These are phyloP conservation scores for Diplodia sapinea DNA, from an alignment of 2,329 filamentous ascomycete genomes.

Conservation along the genomic window DNA sequence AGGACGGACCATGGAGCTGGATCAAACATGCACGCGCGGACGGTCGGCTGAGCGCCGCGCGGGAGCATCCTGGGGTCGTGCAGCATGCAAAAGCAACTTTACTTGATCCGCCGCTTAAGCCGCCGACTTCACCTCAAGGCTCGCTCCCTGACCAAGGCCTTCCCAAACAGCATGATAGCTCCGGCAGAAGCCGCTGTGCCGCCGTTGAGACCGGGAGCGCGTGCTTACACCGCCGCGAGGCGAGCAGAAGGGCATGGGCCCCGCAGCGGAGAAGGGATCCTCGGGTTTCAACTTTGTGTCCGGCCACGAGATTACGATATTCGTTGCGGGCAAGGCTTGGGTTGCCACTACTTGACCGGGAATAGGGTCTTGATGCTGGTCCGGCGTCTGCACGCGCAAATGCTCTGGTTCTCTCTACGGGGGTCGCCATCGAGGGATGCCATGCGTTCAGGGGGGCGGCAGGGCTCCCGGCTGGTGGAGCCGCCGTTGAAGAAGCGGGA, in stretches of 20 bases:
- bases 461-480: conserved; percentile 1
- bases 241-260: conserved; percentile 16
- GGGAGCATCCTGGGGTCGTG: conserved; percentile 1
- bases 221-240: conserved; percentile 21
- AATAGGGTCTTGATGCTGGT: conserved; percentile 2
- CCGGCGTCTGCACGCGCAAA: background rate
- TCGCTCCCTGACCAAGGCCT: background rate
- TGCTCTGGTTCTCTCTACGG: background rate
- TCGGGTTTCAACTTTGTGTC: background rate
- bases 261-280: background rate
- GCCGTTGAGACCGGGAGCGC: background rate
- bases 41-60: conserved; percentile 14
- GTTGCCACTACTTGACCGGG: background rate
- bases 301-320: background rate
- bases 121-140: conserved; percentile 9
- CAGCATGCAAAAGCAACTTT: conserved; percentile 15
- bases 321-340: background rate
- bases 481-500: conserved; percentile 29
- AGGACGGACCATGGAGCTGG: conserved; percentile 3
- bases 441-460: background rate
- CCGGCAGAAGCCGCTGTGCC: conserved; percentile 13
- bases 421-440: conserved; percentile 1
- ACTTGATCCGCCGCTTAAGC: conserved; percentile 16
- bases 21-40: conserved; percentile 20
- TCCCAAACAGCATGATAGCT: conserved; percentile 3